Evolutionary conservation across 2,329 filamentous ascomycete species (phyloP).

Genomic region (Pseudogymnoascus sp.): DNA sequence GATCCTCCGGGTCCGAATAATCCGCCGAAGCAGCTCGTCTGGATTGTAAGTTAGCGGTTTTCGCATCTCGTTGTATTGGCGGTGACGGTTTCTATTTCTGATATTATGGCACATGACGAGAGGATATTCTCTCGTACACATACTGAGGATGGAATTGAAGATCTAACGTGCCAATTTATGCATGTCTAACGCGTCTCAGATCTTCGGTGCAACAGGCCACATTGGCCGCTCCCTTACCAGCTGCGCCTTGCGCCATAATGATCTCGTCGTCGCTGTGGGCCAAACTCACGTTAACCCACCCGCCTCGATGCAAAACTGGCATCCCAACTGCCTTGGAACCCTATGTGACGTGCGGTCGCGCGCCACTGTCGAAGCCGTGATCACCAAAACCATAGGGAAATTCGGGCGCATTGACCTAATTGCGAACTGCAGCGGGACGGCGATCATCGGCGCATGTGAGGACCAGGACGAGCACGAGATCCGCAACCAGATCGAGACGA

Average conservation of each 20-base stretch:
- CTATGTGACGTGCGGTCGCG: constrained; percentile 83
- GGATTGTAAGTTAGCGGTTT: constrained; percentile 58
- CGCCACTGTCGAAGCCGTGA: constrained; percentile 64
- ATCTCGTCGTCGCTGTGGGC: constrained; percentile 80
- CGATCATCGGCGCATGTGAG: constrained; percentile 90
- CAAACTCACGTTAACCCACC: constrained; percentile 68
- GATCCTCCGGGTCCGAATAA: constrained; percentile 69
- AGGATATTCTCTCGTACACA: background rate
- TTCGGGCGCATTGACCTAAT: constrained; percentile 84
- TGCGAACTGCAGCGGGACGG: constrained; percentile 90
- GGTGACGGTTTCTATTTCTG: background rate
- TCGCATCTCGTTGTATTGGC: background rate
- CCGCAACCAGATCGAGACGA: constrained; percentile 93
- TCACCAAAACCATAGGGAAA: constrained; percentile 60
- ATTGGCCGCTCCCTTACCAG: constrained; percentile 89
- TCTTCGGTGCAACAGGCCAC: constrained; percentile 95
- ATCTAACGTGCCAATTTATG: background rate
- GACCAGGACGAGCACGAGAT: constrained; percentile 95
- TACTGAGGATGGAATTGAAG: background rate
- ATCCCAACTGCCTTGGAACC: constrained; percentile 66
- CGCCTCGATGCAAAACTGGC: constrained; percentile 62
- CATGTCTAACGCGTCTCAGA: constrained; percentile 36
- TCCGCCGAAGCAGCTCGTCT: constrained; percentile 68
- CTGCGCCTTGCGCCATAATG: constrained; percentile 67
- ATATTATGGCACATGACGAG: background rate